These are phyloP conservation scores for Termitomyces sp. DNA, from an alignment of 768 basidiomycete genomes.

Conservation along the genomic window DNA sequence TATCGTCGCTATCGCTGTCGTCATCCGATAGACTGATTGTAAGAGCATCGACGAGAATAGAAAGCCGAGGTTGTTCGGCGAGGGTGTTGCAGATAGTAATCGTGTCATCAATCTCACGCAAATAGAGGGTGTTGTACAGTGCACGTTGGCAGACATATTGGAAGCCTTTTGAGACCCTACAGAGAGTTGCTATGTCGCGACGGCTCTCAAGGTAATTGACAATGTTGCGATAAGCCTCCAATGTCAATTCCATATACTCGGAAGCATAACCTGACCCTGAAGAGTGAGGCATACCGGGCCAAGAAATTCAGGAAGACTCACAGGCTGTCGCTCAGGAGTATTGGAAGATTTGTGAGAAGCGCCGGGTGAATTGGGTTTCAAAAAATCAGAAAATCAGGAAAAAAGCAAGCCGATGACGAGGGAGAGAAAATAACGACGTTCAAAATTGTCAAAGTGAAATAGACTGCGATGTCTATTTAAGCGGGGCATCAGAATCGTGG, in stretches of 20 bases:
- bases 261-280: slow-evolving; percentile 35
- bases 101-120: slow-evolving; percentile 34
- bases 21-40: slow-evolving; percentile 39
- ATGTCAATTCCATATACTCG: slow-evolving; percentile 51
- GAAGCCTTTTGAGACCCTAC: slow-evolving; percentile 53
- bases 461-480: slow-evolving; percentile 30
- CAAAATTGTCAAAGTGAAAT: slow-evolving; percentile 18
- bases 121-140: slow-evolving; percentile 54
- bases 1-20: slow-evolving; percentile 23
- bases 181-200: slow-evolving; percentile 51
- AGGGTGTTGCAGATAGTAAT: slow-evolving; percentile 45
- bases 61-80: slow-evolving; percentile 39
- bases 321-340: slow-evolving; percentile 23
- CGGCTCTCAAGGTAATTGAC: slow-evolving; percentile 46
- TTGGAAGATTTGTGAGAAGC: slow-evolving; percentile 11
- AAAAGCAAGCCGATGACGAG: slow-evolving; percentile 2
- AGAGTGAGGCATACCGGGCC: not conserved
- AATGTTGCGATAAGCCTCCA: slow-evolving; percentile 56
- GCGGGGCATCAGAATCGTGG: slow-evolving; percentile 31
- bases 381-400: too few relatives aligned
- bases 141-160: slow-evolving; percentile 49
- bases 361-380: too few relatives aligned
- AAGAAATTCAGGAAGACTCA: slow-evolving; percentile 13
- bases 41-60: slow-evolving; percentile 47
- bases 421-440: slow-evolving; percentile 1